These are phyloP conservation scores for Cercospora sp. DNA, from an alignment of 2,329 filamentous ascomycete genomes.

Conservation along the genomic window DNA sequence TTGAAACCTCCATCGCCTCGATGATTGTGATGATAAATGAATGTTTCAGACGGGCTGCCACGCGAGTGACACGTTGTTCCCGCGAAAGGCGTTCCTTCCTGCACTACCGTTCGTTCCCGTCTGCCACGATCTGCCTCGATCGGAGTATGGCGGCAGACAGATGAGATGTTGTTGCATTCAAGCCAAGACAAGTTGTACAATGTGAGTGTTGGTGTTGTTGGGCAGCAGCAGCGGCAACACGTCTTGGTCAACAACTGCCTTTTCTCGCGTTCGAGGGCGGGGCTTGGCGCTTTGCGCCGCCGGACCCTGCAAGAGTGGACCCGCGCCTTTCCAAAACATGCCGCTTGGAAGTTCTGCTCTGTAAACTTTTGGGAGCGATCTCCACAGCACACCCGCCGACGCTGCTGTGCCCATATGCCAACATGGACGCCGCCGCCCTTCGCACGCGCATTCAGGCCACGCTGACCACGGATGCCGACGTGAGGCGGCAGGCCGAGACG, in stretches of 20 bases:
- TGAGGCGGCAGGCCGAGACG: conserved; percentile 73
- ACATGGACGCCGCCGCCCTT: conserved; percentile 73
- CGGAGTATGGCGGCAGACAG: background rate
- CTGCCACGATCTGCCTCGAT: background rate
- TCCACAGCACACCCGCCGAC: background rate
- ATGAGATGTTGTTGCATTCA: background rate
- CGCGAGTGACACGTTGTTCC: conserved; percentile 2
- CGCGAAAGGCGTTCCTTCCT: background rate
- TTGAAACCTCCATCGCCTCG: too few relatives aligned
- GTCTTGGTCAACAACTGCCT: background rate
- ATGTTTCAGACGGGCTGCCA: background rate
- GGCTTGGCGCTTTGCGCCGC: background rate
- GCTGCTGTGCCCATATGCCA: conserved; percentile 4
- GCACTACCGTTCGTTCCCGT: background rate
- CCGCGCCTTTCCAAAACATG: background rate
- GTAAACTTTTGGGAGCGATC: conserved; percentile 1
- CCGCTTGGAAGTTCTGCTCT: background rate
- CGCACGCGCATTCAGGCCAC: conserved; percentile 76
- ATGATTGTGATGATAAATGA: background rate
- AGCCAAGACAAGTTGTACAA: background rate
- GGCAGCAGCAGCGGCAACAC: background rate
- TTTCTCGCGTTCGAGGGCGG: background rate
- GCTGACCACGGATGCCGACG: conserved; percentile 71
- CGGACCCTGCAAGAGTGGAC: background rate
- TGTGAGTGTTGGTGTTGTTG: background rate